Percentiles rank a stretch among this genome's conserved stretches.
phyloP scores from a whole-genome alignment of 2,329 filamentous ascomycete species.

The Cladophialophora yegresii region DNA sequence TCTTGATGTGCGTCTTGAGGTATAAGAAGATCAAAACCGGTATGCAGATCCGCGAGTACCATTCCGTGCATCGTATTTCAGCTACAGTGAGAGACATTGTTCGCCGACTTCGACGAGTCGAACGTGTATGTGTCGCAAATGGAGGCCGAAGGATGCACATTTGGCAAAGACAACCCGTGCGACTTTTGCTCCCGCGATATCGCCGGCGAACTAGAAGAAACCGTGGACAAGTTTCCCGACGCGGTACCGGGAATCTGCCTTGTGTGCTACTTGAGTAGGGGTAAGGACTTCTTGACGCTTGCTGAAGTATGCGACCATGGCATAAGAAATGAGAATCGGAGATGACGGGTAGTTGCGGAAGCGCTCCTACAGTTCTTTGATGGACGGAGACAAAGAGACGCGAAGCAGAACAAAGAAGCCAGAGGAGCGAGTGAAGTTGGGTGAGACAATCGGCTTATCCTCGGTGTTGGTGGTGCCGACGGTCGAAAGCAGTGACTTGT shows the following conservation, averaged over 20 bases:
- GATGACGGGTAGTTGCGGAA: neutral
- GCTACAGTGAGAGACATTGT: neutral
- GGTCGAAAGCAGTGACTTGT: conserved; percentile 8
- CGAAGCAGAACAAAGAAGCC: neutral
- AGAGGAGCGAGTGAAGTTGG: neutral
- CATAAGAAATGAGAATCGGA: too few relatives aligned
- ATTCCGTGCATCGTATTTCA: neutral
- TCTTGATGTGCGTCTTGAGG: conserved; percentile 1
- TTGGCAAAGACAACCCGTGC: neutral
- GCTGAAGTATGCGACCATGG: neutral
- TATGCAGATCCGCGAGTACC: neutral
- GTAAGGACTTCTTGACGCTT: neutral
- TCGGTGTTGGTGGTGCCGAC: conserved; percentile 5
- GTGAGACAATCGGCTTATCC: neutral
- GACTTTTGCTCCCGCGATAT: neutral
- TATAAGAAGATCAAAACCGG: neutral
- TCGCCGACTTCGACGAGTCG: neutral
- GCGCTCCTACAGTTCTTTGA: neutral
- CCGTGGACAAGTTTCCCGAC: neutral
- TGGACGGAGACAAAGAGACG: neutral
- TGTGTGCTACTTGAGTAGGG: neutral
- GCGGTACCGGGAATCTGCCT: conserved; percentile 5
- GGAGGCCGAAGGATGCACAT: neutral
- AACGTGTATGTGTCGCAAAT: neutral
- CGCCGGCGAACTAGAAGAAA: neutral